phyloP scores from a whole-genome alignment of 805 yeast genomes.

The Saccharomycopsis fibuligera region DNA sequence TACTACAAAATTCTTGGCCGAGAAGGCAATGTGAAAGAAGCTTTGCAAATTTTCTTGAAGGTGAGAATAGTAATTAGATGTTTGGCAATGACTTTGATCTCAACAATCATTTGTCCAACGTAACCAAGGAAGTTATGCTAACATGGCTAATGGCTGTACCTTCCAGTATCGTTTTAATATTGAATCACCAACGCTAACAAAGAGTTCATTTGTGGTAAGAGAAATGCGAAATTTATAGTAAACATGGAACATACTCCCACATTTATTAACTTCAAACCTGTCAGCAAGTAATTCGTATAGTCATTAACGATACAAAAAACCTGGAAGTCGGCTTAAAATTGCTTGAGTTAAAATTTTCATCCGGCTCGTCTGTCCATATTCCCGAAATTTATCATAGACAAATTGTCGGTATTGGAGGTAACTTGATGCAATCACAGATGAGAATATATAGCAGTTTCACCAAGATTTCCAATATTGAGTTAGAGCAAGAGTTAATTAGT shows the following conservation, averaged over 20 bases:
- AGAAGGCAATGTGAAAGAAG: constrained; percentile 26
- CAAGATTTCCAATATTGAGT: constrained; percentile 68
- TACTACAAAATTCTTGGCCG: constrained; percentile 32
- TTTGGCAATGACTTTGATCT: constrained; percentile 3
- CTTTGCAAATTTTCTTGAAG: constrained; percentile 26
- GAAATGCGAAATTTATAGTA: constrained; percentile 83
- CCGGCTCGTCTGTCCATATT: constrained; percentile 73
- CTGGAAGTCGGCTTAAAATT: constrained; percentile 50
- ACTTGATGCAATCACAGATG: constrained; percentile 86
- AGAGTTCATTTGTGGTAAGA: constrained; percentile 92
- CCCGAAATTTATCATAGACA: constrained; percentile 95
- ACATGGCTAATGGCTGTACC: background rate
- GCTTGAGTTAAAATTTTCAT: constrained; percentile 81
- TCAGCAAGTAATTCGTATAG: constrained; percentile 58
- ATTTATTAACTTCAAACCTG: constrained; percentile 52
- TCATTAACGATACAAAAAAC: constrained; percentile 38
- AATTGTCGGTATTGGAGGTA: constrained; percentile 92
- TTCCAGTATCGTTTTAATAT: constrained; percentile 28
- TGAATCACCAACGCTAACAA: constrained; percentile 68
- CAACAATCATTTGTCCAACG: constrained; percentile 13
- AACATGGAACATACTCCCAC: constrained; percentile 63
- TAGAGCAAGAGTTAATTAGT: constrained; percentile 40
- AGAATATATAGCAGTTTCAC: constrained; percentile 90
- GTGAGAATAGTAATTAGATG: background rate
- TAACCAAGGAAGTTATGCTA: constrained; percentile 7